Percentiles rank a stretch among this genome's conserved stretches.
Evolutionary conservation across 352 stramenopile species (phyloP).

Genomic region (Halophytophthora batemanensis): DNA sequence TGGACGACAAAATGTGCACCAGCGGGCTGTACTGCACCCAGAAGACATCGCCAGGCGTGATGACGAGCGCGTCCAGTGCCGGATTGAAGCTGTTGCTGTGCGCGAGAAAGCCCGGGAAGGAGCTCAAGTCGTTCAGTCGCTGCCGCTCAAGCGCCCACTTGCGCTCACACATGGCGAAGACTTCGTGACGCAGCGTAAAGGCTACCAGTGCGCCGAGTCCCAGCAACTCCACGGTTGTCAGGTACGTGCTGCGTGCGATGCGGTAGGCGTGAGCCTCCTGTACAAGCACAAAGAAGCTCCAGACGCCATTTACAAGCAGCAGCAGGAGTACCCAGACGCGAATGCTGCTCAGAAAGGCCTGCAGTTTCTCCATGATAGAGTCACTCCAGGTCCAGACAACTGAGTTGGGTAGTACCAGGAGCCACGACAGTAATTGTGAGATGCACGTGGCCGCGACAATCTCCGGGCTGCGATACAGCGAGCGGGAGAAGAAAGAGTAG

Average conservation of each 20-base stretch:
- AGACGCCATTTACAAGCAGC: slow-evolving; percentile 10
- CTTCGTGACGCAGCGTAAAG: slow-evolving; percentile 1
- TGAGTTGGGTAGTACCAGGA: slow-evolving; percentile 42
- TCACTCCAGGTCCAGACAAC: slow-evolving; percentile 15
- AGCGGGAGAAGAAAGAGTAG: slow-evolving; percentile 18
- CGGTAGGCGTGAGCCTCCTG: slow-evolving; percentile 20
- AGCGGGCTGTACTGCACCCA: slow-evolving; percentile 24
- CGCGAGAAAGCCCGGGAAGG: slow-evolving; percentile 11
- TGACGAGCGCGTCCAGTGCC: slow-evolving; percentile 1
- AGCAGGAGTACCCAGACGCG: slow-evolving; percentile 24
- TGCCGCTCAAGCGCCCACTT: slow-evolving; percentile 22
- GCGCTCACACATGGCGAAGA: slow-evolving; percentile 10
- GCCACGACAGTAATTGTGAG: slow-evolving; percentile 36
- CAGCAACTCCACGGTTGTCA: slow-evolving; percentile 24
- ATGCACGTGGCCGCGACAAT: slow-evolving; percentile 17
- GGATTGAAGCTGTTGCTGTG: slow-evolving; percentile 23
- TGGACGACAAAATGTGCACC: slow-evolving; percentile 5
- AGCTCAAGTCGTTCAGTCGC: slow-evolving; percentile 9
- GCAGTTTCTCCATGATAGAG: slow-evolving; percentile 22
- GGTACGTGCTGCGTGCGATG: slow-evolving; percentile 13
- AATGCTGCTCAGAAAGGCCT: slow-evolving; percentile 27
- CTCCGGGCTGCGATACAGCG: slow-evolving; percentile 32
- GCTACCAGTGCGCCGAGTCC: slow-evolving; percentile 3
- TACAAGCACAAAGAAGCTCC: slow-evolving; percentile 13
- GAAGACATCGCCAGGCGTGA: slow-evolving; percentile 2